Percentiles rank a stretch among this genome's conserved stretches.
Evolutionary conservation across 805 yeast species (phyloP).

Genomic region (Metschnikowia kofuensis): DNA sequence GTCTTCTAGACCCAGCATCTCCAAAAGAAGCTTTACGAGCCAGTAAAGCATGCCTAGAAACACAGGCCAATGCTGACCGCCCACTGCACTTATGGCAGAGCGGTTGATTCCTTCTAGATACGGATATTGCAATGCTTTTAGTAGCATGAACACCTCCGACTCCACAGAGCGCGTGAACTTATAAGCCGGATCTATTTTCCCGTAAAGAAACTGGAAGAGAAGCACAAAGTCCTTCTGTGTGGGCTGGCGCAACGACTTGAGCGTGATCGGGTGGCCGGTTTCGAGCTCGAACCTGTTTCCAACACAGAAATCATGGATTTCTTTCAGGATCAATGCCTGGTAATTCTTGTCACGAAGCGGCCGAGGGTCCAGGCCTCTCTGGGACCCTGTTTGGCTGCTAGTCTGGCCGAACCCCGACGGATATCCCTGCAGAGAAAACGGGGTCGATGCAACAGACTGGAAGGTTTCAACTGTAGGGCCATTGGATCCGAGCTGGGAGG

Average conservation of each 20-base stretch:
- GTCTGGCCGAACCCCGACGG: neutral
- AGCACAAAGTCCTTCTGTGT: slow-evolving; percentile 82
- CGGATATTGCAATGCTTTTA: slow-evolving; percentile 72
- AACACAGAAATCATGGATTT: slow-evolving; percentile 61
- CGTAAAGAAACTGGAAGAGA: slow-evolving; percentile 78
- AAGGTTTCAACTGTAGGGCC: neutral
- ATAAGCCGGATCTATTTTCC: slow-evolving; percentile 75
- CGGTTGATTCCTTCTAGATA: slow-evolving; percentile 76
- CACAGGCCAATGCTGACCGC: slow-evolving; percentile 84
- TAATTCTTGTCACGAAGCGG: slow-evolving; percentile 73
- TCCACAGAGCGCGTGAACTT: slow-evolving; percentile 67
- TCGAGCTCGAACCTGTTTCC: slow-evolving; percentile 70
- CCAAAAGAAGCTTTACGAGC: slow-evolving; percentile 58
- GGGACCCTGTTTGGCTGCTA: neutral
- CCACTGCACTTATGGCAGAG: slow-evolving; percentile 86
- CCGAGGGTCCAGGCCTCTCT: slow-evolving; percentile 52
- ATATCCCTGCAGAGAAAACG: slow-evolving; percentile 8
- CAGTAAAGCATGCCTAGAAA: slow-evolving; percentile 82
- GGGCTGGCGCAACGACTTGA: slow-evolving; percentile 66
- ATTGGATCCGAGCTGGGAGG: neutral
- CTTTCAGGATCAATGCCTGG: slow-evolving; percentile 63
- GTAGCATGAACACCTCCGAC: slow-evolving; percentile 65
- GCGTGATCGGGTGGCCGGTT: slow-evolving; percentile 65
- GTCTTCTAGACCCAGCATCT: slow-evolving; percentile 27
- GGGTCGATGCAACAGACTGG: slow-evolving; percentile 5